Evolutionary conservation across 495 filamentous ascomycete genomes (phyloP).

Genomic region (Tuber calosporum): DNA sequence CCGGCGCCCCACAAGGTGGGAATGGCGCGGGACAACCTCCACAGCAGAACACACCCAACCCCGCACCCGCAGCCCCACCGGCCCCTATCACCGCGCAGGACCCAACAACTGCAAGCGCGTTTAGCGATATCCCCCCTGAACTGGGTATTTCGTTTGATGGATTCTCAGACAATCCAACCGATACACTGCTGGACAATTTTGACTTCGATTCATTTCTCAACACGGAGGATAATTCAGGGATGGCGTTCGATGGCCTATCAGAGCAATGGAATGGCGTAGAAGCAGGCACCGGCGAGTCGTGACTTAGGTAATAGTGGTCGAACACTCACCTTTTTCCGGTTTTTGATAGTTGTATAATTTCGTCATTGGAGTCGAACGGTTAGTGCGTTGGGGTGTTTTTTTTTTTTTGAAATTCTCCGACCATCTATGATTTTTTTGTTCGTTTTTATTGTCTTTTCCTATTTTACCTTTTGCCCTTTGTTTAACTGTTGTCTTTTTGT

Average conservation of each 20-base stretch:
- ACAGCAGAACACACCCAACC: conserved; percentile 45
- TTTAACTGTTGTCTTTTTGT: background rate
- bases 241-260: conserved; percentile 51
- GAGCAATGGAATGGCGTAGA: conserved; percentile 50
- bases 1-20: conserved; percentile 43
- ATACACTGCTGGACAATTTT: conserved; percentile 79
- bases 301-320: conserved; percentile 19
- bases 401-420: background rate
- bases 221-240: conserved; percentile 50
- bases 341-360: conserved; percentile 6
- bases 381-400: conserved; percentile 3
- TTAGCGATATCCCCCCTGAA: conserved; percentile 32
- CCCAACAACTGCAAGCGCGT: background rate
- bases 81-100: conserved; percentile 22
- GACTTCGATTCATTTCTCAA: conserved; percentile 94
- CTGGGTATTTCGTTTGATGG: conserved; percentile 27
- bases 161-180: conserved; percentile 51
- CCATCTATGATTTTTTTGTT: background rate
- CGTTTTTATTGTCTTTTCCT: background rate
- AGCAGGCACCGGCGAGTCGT: conserved; percentile 45
- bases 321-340: background rate
- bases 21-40: conserved; percentile 49
- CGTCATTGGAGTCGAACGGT: conserved; percentile 5
- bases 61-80: conserved; percentile 42
- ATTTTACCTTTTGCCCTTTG: background rate